Evolutionary conservation across 1,284 basidiomycete species (phyloP), one percentile per base, ranked within the genome.

Genomic region (Apiotrichum montevideense): DNA sequence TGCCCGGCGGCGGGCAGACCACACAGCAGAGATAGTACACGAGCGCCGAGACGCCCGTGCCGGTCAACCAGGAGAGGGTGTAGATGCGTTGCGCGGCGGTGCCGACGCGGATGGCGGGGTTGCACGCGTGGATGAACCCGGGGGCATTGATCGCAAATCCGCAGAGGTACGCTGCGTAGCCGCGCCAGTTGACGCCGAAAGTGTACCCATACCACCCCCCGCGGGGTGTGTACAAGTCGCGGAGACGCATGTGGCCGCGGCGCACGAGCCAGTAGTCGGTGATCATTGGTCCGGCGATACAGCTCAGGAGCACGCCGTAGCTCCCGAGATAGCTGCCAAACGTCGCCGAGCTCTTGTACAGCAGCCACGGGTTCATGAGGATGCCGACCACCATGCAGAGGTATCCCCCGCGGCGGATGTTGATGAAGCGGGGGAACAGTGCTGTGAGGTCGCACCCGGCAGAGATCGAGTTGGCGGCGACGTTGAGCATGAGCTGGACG

Each of bases 71-170:
- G 14, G 85, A 84, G 77, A 67, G 52, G 1, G 52, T 62, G 59
- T 53, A 58, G 63, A 88, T 81, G 51, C 82, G 80, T 39, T 83
- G 86, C 3, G 86, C 86, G 9, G 81, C 81, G 33, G 85, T 66
- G 6, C 84, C 83, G 7, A 88, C 86, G 0, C 69, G 71, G 49
- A 79, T 80, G 13, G 84, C 83, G 32, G 68, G 64, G 81, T 82
- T 83, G 58, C 66, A 58, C 46, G 62, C 56, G 55, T 69, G 57
- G 63, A 66, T 62, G 63, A 71, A 69, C 9, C 79, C 88, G 32
- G 89, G 85, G 8, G 88, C 84, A 68, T 90, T 91, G 76, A 90
- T 86, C 21, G 87, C 79, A 62, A 93, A 88, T n/a, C 90, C 88
- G 14, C 84, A 73, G 11, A 72, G 46, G 62, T 71, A 78, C 11